Percentiles rank a stretch among this genome's conserved stretches.
phyloP scores from a whole-genome alignment of 495 filamentous ascomycete species.

The Clohesyomyces aquaticus region DNA sequence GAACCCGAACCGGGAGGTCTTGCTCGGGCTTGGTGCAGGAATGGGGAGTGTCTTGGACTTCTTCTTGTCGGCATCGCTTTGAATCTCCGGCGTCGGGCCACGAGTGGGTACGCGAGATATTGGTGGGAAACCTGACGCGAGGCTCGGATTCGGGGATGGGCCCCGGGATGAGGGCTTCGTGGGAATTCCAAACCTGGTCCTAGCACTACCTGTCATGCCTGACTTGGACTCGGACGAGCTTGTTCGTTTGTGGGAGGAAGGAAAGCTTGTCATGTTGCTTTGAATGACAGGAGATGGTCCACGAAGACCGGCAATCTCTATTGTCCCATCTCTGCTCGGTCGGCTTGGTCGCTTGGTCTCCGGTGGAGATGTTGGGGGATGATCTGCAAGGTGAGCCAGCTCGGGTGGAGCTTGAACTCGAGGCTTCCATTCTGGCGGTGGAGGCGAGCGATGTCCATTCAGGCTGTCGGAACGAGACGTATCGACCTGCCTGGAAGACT shows the following conservation, averaged over 20 bases:
- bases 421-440: conserved; percentile 5
- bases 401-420: conserved; percentile 45
- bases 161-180: conserved; percentile 48
- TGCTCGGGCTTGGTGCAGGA: conserved; percentile 42
- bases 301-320: conserved; percentile 62
- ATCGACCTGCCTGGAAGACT: conserved; percentile 25
- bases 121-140: conserved; percentile 19
- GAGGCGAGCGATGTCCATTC: conserved; percentile 13
- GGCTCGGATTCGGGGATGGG: conserved; percentile 48
- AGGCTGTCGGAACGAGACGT: not conserved
- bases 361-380: conserved; percentile 16
- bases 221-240: conserved; percentile 41
- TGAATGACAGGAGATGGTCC: conserved; percentile 72
- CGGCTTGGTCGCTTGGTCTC: conserved; percentile 48
- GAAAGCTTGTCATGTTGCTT: conserved; percentile 67
- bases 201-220: conserved; percentile 17
- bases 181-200: conserved; percentile 39
- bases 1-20: conserved; percentile 69
- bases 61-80: conserved; percentile 23
- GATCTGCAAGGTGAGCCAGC: conserved; percentile 49
- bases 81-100: conserved; percentile 35
- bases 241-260: conserved; percentile 50
- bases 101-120: conserved; percentile 40
- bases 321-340: conserved; percentile 81
- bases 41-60: conserved; percentile 22